phyloP scores from a whole-genome alignment of 2,329 filamentous ascomycete genomes.

The Dothistroma pini region DNA sequence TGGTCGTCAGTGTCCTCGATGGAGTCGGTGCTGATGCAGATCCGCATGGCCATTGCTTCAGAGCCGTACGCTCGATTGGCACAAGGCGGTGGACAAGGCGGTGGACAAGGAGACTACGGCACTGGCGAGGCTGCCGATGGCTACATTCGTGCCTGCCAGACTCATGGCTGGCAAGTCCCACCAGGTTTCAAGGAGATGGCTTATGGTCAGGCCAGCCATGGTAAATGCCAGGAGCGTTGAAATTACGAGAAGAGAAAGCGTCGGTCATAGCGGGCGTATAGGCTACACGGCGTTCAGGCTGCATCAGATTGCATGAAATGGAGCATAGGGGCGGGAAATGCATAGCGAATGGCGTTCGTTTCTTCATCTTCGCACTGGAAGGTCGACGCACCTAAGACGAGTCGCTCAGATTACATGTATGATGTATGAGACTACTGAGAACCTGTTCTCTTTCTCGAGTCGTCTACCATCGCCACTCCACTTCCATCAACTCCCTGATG shows the following conservation, averaged over 20 bases:
- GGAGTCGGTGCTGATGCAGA: conserved; percentile 75
- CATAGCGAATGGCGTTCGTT: background rate
- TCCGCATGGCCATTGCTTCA: conserved; percentile 69
- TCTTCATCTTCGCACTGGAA: background rate
- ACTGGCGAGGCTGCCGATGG: conserved; percentile 69
- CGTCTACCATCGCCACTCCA: too few relatives aligned
- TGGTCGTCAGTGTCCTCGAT: conserved; percentile 73
- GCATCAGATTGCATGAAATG: background rate
- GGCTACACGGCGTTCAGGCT: background rate
- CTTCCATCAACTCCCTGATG: too few relatives aligned
- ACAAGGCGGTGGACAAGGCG: background rate
- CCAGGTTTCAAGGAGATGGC: conserved; percentile 55
- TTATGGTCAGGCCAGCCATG: conserved; percentile 19
- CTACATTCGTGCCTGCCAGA: conserved; percentile 62
- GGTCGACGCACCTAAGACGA: background rate
- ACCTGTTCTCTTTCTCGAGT: background rate
- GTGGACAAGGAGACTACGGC: conserved; percentile 48
- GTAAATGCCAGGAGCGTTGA: background rate
- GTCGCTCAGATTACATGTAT: background rate
- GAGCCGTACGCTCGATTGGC: conserved; percentile 72
- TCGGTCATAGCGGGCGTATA: background rate
- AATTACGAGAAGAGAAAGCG: background rate
- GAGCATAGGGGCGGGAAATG: background rate
- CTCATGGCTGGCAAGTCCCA: conserved; percentile 72
- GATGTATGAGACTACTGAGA: background rate